Conservation (phyloP, 1,284 basidiomycete genomes). For the Cutaneotrichosporon arboriforme region DNA sequence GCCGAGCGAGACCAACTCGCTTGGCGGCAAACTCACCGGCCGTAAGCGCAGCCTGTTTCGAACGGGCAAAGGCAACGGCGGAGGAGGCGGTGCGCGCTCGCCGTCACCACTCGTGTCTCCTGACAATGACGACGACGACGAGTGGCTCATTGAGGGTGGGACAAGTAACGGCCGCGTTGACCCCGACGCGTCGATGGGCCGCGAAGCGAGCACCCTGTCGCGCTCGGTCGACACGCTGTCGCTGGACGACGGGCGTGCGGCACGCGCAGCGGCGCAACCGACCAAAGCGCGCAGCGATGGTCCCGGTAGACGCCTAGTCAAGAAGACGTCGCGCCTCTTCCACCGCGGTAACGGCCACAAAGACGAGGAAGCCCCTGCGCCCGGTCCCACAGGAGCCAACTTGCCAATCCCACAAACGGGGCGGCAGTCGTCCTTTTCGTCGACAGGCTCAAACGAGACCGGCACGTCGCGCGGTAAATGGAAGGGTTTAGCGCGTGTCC, state of each 20-base stretch:
- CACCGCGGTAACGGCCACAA: slow-evolving; percentile 13
- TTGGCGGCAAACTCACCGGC: neutral
- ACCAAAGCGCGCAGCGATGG: slow-evolving; percentile 2
- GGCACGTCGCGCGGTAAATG: slow-evolving; percentile 8
- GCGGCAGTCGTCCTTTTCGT: slow-evolving; percentile 37
- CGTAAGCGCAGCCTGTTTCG: slow-evolving; percentile 12
- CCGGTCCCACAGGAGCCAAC: neutral
- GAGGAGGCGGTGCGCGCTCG: neutral
- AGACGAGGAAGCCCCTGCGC: slow-evolving; percentile 7
- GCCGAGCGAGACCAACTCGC: neutral
- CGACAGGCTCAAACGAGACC: slow-evolving; percentile 26
- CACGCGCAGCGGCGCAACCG: neutral
- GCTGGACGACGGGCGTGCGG: slow-evolving; percentile 2
- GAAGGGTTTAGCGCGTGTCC: slow-evolving; percentile 15
- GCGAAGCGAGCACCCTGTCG: slow-evolving; percentile 13
- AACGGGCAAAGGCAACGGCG: neutral
- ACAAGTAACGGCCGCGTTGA: slow-evolving; percentile 14
- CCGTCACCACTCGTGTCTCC: slow-evolving; percentile 4
- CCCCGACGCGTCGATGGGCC: slow-evolving; percentile 15
- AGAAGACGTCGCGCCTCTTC: slow-evolving; percentile 44
- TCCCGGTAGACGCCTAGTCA: slow-evolving; percentile 33
- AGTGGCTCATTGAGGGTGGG: slow-evolving; percentile 36
- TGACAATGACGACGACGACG: slow-evolving; percentile 31
- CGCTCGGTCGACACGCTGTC: slow-evolving; percentile 13
- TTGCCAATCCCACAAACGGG: slow-evolving; percentile 16